Base-by-base conservation (phyloP, 192 early-diverging fungal species). In the Podila epicladia region DNA sequence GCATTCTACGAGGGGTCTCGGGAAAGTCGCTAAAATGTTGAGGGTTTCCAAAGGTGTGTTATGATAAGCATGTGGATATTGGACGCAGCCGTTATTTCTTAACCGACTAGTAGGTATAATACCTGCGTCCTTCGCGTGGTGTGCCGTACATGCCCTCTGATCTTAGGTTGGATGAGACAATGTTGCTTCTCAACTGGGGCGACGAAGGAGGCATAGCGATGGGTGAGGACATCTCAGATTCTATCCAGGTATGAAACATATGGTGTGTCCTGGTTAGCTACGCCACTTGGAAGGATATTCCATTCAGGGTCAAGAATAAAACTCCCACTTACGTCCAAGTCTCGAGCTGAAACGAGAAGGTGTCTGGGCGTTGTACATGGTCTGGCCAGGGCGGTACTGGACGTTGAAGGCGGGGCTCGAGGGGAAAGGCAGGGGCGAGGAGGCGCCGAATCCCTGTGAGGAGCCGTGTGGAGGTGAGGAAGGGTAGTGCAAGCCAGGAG, bases 401-500 rank as follows among this genome's bases (percentile, higher is more conserved):
- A 78, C 60, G 58, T 69, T 64, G 65, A 79, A 79, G 6, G 70
- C 76, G 51, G 77, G 77, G 9, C 63, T 59, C 15, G 71, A 62
- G 2, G 75, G 64, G 38, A 80, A 80, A 29, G 77, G 77, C 33
- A 80, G 37, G 20, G 77, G 77, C 15, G 71, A 73, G 13, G 71
- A 73, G 24, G 62, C 59, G 53, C 64, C 75, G 12, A 61, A 33
- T 24, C 59, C 59, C 53, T 55, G 53, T 2, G 41, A 45, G 19
- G 59, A 65, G 12, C 51, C 51, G 9, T 57, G 24, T 48, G 62
- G 68, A 37, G 75, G 75, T 9, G 69, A 71, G 2, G 75, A 71
- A 5, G 75, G 75, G 59, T 71, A 78, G n/a, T 80, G 65, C 11
- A 80, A 67, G 37, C 77, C 77, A 35, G 77, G 77, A 2, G 77